Base-by-base conservation (phyloP, 352 stramenopile genomes). In the Globisporangium echinulatum region DNA sequence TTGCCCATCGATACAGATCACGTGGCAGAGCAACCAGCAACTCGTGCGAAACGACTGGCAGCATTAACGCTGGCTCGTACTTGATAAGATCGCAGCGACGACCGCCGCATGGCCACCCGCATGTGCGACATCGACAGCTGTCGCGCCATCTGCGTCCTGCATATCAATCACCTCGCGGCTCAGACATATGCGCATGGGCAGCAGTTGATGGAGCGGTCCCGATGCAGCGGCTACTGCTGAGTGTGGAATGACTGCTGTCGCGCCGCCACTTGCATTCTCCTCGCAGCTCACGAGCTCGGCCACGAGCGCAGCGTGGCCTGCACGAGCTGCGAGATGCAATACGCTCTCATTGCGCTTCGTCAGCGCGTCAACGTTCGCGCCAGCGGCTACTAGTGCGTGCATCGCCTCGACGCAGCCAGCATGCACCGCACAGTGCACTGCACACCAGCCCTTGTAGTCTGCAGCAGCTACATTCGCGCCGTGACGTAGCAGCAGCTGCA, bases 361-460 rank as follows among this genome's bases (percentile, higher is more conserved):
- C 17, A 71, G 61, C 36, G 51, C 59, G 13, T 49, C 52, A 10
- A 62, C 10, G 13, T 49, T 66, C 4, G 66, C 64, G 7, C 69
- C 62, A 25, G 63, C 67, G 13, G 67, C 54, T 33, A 79, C 40
- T 43, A 82, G 37, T 47, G 37, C 54, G 0, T 54, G 59, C 37
- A 82, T 1, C 13, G 60, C 44, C 13, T 5, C 52, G 42, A 70
- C 54, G 1, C 69, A 48, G 7, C 76, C 82, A 25, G 66, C 71
- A 56, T 90, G 74, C 13, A 75, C 74, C 5, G 78, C 82, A 25
- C 67, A 85, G 49, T 90, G 79, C 46, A 84, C 63, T 14, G 70
- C 63, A 5, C 63, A 69, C 77, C 79, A 85, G 11, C 76, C 82
- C 10, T 74, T 71, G 62, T 89, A 87, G 60, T 92, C 82, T 33